Evolutionary conservation across 2,329 filamentous ascomycete species (phyloP), one percentile per base, ranked within the genome.

Genomic region (Nannizziopsis barbatae): DNA sequence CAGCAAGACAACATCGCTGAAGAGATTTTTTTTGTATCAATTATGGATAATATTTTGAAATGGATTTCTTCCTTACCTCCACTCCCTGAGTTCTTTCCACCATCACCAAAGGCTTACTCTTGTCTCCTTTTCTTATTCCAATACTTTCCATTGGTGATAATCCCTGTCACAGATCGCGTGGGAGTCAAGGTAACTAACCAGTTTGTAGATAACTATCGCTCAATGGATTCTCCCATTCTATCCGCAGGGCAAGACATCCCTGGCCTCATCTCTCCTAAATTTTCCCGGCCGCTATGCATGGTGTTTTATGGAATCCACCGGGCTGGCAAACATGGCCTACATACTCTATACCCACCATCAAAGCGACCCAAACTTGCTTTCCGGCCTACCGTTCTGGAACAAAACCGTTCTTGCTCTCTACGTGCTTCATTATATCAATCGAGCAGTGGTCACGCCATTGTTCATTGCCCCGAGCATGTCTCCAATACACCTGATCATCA

Each of bases 211-310:
- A 54, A 81, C 81, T 0, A 75, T 79, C 1, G 45, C 78, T 17
- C 88, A 95, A 78, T 93, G 84, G 82, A 51, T 81, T 49, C 69
- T 75, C n/a, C 75, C 79, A 48, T 95, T 79, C 76, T 92, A 95
- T 65, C 86, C 86, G 44, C 87, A 90, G 72, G 92, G 92, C 64
- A 96, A 96, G 69, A 95, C 89, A 2, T 94, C 87, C 2, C 75
- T 80, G 14, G 53, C 58, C 18, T 57, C 55, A 42, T 88, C 83
- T 58, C 70, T 70, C 10, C 72, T 92, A 62, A 98, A 98, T 68
- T 66, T 96, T n/a, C 86, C 89, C 1, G 92, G 92, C 52, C 86
- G 85, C 58, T 71, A 86, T 54, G 88, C 80, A 50, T 98, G 92
- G 92, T 75, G 84, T 49, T 77, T 81, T 2, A 95, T 95, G 87